Evolutionary conservation across 2,329 filamentous ascomycete species (phyloP).

Genomic region (Penicillium sp.): DNA sequence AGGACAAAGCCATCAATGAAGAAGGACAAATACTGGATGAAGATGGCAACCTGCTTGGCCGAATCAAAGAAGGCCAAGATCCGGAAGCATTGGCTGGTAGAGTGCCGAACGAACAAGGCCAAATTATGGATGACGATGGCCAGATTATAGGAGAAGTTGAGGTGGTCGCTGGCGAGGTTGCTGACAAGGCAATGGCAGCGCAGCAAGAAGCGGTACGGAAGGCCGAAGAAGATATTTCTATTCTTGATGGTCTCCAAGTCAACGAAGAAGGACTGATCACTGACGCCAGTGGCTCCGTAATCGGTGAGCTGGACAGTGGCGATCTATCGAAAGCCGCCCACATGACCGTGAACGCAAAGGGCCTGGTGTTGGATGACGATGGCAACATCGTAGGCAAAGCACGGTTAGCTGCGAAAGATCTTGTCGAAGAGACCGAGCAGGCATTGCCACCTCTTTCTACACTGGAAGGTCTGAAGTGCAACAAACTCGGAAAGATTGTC

Average conservation of each 20-base stretch:
- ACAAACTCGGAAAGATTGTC: constrained; percentile 43
- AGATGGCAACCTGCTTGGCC: background rate
- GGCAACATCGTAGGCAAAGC: background rate
- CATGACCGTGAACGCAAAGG: background rate
- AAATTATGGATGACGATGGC: background rate
- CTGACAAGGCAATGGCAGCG: background rate
- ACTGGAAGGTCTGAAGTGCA: constrained; percentile 37
- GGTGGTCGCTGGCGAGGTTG: background rate
- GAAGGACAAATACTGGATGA: background rate
- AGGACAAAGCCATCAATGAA: background rate
- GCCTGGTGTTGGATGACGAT: background rate
- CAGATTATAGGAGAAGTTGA: background rate
- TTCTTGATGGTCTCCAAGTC: background rate
- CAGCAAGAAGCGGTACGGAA: background rate
- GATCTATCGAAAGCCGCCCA: background rate
- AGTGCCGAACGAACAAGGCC: background rate
- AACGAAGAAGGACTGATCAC: background rate
- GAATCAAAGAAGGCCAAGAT: background rate
- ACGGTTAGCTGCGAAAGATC: background rate
- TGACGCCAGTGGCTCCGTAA: background rate
- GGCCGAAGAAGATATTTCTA: background rate
- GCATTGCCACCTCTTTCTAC: background rate
- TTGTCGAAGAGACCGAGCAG: background rate
- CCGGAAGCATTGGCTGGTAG: background rate
- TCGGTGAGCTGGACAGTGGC: background rate